phyloP scores from a whole-genome alignment of 1,284 basidiomycete species.

The Singerocomus inundabilis region DNA sequence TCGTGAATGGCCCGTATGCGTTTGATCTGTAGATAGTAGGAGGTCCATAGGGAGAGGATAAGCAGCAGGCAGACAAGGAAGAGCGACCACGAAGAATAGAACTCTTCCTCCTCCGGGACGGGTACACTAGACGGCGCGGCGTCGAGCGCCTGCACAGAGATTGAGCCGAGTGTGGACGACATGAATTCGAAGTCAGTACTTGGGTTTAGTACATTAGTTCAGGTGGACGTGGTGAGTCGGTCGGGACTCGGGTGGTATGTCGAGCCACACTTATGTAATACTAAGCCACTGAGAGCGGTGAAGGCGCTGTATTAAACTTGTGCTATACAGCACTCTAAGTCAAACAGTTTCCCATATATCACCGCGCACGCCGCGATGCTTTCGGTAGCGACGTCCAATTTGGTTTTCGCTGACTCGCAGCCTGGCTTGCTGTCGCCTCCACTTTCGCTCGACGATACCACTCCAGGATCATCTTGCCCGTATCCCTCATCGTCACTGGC shows the following conservation, averaged over 20 bases:
- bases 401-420: conserved; percentile 18
- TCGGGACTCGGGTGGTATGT: background rate
- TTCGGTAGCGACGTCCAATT: conserved; percentile 29
- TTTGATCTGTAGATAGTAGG: conserved; percentile 97
- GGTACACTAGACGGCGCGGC: conserved; percentile 34
- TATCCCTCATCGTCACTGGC: conserved; percentile 32
- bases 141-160: conserved; percentile 20
- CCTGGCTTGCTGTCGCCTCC: conserved; percentile 7
- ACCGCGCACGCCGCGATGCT: conserved; percentile 16
- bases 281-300: background rate
- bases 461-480: conserved; percentile 21
- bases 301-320: background rate
- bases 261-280: conserved; percentile 19
- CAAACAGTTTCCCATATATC: background rate
- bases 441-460: conserved; percentile 16
- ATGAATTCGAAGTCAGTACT: conserved; percentile 14
- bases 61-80: conserved; percentile 94
- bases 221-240: background rate
- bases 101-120: conserved; percentile 76
- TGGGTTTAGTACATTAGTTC: conserved; percentile 12
- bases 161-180: conserved; percentile 26
- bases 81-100: conserved; percentile 91
- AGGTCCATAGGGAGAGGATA: conserved; percentile 92
- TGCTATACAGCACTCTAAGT: conserved; percentile 5
- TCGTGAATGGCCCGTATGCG: conserved; percentile 95